Base-by-base conservation (phyloP, 768 basidiomycete species). In the Tephrocybe sp. region DNA sequence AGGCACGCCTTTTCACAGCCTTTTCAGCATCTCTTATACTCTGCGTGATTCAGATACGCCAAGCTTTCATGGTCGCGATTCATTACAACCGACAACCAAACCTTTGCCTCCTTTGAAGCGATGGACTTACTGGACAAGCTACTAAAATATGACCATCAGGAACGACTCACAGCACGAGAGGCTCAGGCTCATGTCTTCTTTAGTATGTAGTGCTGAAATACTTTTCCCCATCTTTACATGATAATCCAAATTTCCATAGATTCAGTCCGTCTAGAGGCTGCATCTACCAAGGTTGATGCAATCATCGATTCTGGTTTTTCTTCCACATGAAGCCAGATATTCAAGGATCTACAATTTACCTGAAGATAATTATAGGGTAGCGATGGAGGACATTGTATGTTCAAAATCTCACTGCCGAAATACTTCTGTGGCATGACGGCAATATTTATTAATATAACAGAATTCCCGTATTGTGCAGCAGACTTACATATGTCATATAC, bases 171-270 rank as follows among this genome's bases (percentile, higher is more conserved):
- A 13, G 84, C 85, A 36, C 71, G 72, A 55, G 85, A 88, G 65
- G 80, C 82, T 29, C 81, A 83, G 68, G 71, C 71, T 45, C 84
- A 86, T 64, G 71, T 80, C 46, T 86, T 80, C 69, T 87, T 86
- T 63, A 80, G 79, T 79, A 39, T 61, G 61, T 55, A 54, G 48
- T 58, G 53, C 56, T 49, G 46, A 51, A 49, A 37, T 55, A 30
- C 27, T 39, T 29, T 25, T 23, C 33, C 13, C 18, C 22, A 23
- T 50, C 49, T 43, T 44, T 24, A 48, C 33, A 42, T 45, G n/a
- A n/a, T 57, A 45, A 59, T 22, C 39, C 38, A 42, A 12, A 56
- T 60, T 63, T 29, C 52, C 59, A 55, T 49, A 77, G 77, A 76
- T 62, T 66, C 70, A 43, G 76, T 76, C 49, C 71, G 75, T 60